Conservation (phyloP, 305 asterid species). For the Plantago coronopus region DNA sequence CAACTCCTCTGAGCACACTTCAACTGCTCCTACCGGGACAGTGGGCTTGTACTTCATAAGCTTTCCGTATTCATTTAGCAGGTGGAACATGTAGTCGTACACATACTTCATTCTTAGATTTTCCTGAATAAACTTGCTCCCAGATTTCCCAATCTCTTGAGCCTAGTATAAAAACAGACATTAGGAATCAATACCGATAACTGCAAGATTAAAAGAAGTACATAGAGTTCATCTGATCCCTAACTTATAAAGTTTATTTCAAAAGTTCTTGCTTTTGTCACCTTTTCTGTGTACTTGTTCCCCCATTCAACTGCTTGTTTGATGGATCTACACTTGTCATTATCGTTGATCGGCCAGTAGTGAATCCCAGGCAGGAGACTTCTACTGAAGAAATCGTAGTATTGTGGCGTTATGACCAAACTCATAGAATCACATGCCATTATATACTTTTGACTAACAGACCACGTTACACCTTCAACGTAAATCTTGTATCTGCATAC, state of each 20-base stretch:
- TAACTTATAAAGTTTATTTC: not conserved
- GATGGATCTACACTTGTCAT: slow-evolving; percentile 67
- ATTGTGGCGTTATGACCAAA: slow-evolving; percentile 54
- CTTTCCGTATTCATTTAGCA: slow-evolving; percentile 65
- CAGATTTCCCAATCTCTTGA: slow-evolving; percentile 66
- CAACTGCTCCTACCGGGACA: slow-evolving; percentile 48
- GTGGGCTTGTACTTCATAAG: slow-evolving; percentile 61
- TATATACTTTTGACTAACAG: slow-evolving; percentile 90
- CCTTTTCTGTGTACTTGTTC: slow-evolving; percentile 61
- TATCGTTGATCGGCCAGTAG: slow-evolving; percentile 76
- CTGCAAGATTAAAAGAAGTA: not conserved
- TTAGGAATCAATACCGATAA: not conserved
- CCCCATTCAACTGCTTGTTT: slow-evolving; percentile 90
- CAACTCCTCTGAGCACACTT: slow-evolving; percentile 60
- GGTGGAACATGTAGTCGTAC: slow-evolving; percentile 73
- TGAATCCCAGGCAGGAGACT: slow-evolving; percentile 70
- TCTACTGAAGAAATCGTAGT: slow-evolving; percentile 77
- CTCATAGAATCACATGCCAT: slow-evolving; percentile 80
- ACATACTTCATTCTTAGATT: slow-evolving; percentile 68
- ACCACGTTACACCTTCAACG: slow-evolving; percentile 92
- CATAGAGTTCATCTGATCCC: too few species aligned
- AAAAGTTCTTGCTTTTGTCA: slow-evolving; percentile 8
- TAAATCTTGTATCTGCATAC: slow-evolving; percentile 68
- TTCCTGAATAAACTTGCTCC: slow-evolving; percentile 65
- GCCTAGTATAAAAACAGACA: slow-evolving; percentile 41